Evolutionary conservation across 768 basidiomycete species (phyloP), one percentile per base, ranked within the genome.

Genomic region (Russula earlei): DNA sequence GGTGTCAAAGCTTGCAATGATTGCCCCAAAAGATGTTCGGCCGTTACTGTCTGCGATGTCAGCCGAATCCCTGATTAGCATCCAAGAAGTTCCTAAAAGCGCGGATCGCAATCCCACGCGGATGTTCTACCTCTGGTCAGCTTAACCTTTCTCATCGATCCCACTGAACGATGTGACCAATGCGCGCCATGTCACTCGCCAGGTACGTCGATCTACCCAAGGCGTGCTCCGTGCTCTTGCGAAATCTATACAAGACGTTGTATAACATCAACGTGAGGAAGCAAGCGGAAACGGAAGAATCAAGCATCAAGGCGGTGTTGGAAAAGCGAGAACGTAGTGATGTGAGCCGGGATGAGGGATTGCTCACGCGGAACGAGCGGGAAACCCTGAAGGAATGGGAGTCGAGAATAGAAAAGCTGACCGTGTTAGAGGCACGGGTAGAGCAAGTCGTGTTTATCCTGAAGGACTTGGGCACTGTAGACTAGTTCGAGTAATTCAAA

Each of bases 1-100:
- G 94, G 83, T 99, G 46, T 87, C 91, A 29, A 95, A 95, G 69
- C 75, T 86, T 48, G 89, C 91, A 17, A 91, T 99, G 89, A 87
- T 98, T 76, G 80, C 90, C 2, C 77, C 86, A 33, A 91, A 90
- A 67, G 88, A 92, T 60, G 85, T 89, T 51, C 84, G 94, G 50
- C 83, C 85, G 11, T 71, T 91, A 43, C 75, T 97, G 52, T 79
- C 88, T 19, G 80, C 82, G 3, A 78, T 99, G 48, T 83, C 91
- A 12, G 75, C 83, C 2, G 84, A 94, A 65, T 85, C 83, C 33
- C 67, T 98, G 52, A 83, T 98, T 63, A 91, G 87, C 65, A 85
- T 87, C 11, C 92, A 96, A 72, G 94, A 97, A 69, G 85, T 97
- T 2, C 88, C 96, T 5, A 87, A 87, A 70, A 88, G 84, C 62